Percentiles rank a stretch among this genome's conserved stretches.
These are phyloP conservation scores for Rhodotorula sp. DNA, from an alignment of 1,284 basidiomycete species.

Conservation along the genomic window DNA sequence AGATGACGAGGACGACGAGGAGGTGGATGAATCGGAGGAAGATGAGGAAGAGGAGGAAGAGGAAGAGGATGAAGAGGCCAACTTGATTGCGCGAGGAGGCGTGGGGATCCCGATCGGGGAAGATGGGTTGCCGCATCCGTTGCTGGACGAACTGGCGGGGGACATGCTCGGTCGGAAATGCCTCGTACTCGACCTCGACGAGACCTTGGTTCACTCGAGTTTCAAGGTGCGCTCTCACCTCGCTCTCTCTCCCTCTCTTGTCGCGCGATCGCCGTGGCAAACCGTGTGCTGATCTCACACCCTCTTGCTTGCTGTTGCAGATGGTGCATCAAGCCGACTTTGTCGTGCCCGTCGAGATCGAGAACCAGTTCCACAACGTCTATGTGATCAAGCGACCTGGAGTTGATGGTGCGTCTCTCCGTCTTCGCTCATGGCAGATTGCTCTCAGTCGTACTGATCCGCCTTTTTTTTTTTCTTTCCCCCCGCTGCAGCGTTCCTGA, in stretches of 20 bases:
- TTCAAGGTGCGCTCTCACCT: slow-evolving; percentile 49
- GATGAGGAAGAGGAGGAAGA: slow-evolving; percentile 50
- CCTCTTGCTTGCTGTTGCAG: slow-evolving; percentile 52
- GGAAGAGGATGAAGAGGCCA: slow-evolving; percentile 72
- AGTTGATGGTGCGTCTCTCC: slow-evolving; percentile 72
- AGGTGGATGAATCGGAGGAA: slow-evolving; percentile 53
- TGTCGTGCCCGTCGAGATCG: slow-evolving; percentile 98
- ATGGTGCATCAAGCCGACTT: slow-evolving; percentile 95
- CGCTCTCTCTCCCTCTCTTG: neutral
- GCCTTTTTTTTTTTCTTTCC: neutral
- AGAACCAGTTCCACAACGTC: slow-evolving; percentile 96
- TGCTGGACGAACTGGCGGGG: slow-evolving; percentile 72
- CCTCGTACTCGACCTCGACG: slow-evolving; percentile 85
- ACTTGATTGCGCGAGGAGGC: slow-evolving; percentile 74
- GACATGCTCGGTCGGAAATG: slow-evolving; percentile 84
- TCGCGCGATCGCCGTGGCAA: neutral
- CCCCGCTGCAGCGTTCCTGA: slow-evolving; percentile 65
- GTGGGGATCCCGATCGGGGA: slow-evolving; percentile 77
- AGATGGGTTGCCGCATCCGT: slow-evolving; percentile 77
- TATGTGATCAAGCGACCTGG: slow-evolving; percentile 99
- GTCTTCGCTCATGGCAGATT: no score
- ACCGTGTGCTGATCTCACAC: neutral
- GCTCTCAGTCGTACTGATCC: neutral
- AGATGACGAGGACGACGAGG: slow-evolving; percentile 46
- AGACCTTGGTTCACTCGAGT: slow-evolving; percentile 77